Conservation (phyloP, 2,329 filamentous ascomycete genomes). For the Lachnellula willkommii region DNA sequence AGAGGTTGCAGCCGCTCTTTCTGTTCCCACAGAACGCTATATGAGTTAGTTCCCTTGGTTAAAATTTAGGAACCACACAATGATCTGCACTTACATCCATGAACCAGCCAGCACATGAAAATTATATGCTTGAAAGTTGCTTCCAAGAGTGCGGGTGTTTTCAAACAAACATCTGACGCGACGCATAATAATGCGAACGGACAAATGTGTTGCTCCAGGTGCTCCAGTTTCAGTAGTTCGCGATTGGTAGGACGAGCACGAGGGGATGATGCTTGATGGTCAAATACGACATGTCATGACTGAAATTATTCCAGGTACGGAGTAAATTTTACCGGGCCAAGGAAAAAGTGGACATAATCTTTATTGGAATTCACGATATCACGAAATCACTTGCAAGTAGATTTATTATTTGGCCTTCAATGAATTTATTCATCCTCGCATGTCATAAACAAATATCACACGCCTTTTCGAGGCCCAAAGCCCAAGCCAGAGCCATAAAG, state of each 20-base stretch:
- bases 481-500: constrained; percentile 22
- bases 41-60: constrained; percentile 1
- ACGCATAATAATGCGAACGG: constrained; percentile 9
- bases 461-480: constrained; percentile 17
- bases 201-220: background rate
- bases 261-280: background rate
- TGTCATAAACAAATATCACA: constrained; percentile 20
- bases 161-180: background rate
- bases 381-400: background rate
- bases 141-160: background rate
- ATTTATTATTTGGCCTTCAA: background rate
- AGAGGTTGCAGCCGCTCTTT: constrained; percentile 4
- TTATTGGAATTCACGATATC: background rate
- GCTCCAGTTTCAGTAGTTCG: constrained; percentile 13
- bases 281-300: constrained; percentile 10
- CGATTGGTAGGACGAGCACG: background rate
- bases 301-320: no score
- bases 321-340: no score
- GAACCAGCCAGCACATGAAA: background rate
- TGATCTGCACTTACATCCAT: constrained; percentile 4
- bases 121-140: background rate
- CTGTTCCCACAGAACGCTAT: background rate
- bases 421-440: constrained; percentile 19
- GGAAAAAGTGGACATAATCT: no score
- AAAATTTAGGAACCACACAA: background rate